These are phyloP conservation scores for Trypanosoma caninum DNA, from an alignment of 208 protist genomes.

Conservation along the genomic window DNA sequence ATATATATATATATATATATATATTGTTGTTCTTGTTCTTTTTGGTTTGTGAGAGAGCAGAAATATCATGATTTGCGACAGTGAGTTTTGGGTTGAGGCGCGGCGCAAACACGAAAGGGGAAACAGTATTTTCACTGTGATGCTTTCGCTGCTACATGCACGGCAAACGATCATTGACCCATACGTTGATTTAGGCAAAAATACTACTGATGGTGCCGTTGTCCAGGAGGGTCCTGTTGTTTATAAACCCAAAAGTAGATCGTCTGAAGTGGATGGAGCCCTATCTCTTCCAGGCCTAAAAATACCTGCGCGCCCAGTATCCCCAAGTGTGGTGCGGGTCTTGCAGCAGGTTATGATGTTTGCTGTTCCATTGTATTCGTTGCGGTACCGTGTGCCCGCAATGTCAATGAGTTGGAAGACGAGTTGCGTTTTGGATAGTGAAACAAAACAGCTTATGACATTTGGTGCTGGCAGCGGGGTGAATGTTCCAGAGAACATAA, in stretches of 20 bases:
- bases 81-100: conserved; percentile 81
- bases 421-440: conserved; percentile 77
- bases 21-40: conserved; percentile 1
- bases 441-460: conserved; percentile 69
- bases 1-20: conserved; percentile 3
- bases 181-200: conserved; percentile 18
- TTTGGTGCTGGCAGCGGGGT: conserved; percentile 74
- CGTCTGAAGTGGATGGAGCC: conserved; percentile 24
- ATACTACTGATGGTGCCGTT: not conserved
- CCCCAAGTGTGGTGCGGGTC: conserved; percentile 56
- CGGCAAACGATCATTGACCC: conserved; percentile 56
- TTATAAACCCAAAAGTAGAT: not conserved
- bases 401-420: conserved; percentile 89
- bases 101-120: conserved; percentile 51
- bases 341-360: conserved; percentile 88
- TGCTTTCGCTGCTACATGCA: conserved; percentile 65
- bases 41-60: not conserved
- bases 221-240: not conserved
- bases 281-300: conserved; percentile 34
- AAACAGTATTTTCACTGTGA: conserved; percentile 61
- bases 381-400: conserved; percentile 83
- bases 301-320: conserved; percentile 7
- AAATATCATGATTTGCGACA: conserved; percentile 75
- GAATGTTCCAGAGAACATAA: conserved; percentile 71
- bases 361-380: conserved; percentile 69